phyloP scores from a whole-genome alignment of 164 flowering plant species.

The Aristolochia contorta region DNA sequence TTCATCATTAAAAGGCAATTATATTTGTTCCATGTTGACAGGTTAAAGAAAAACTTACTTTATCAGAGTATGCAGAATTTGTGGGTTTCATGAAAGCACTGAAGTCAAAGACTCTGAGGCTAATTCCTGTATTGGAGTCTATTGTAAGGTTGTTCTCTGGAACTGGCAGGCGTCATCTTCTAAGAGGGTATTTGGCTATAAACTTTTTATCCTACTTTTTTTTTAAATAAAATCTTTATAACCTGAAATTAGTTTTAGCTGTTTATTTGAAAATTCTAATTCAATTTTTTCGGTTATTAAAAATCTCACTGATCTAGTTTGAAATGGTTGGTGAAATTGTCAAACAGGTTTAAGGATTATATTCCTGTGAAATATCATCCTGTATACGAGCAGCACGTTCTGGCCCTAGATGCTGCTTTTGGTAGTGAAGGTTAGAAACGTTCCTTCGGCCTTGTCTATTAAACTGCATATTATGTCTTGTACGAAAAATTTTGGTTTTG shows the following conservation, averaged over 20 bases:
- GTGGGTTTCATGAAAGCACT: conserved; percentile 73
- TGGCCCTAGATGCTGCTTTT: conserved; percentile 1
- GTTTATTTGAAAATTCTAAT: neutral
- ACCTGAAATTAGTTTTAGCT: neutral
- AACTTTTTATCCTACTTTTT: no score
- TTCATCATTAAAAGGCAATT: neutral
- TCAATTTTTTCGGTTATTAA: no score
- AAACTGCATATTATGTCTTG: neutral
- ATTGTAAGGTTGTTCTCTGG: conserved; percentile 62
- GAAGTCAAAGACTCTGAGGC: conserved; percentile 69
- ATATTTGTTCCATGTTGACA: conserved; percentile 13
- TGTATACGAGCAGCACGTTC: conserved; percentile 56
- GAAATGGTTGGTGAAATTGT: neutral
- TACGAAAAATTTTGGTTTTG: no score
- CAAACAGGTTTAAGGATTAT: conserved; percentile 78
- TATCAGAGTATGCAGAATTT: conserved; percentile 67
- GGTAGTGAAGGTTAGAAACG: conserved; percentile 6
- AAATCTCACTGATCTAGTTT: no score
- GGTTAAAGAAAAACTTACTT: conserved; percentile 68
- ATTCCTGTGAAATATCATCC: conserved; percentile 68
- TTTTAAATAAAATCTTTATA: neutral
- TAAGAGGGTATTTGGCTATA: conserved; percentile 33
- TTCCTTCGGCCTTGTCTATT: neutral
- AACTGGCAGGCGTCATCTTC: conserved; percentile 69
- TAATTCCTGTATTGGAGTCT: conserved; percentile 50